phyloP scores from a whole-genome alignment of 257 asterid genomes.

The Nicotiana tomentosiformis region DNA sequence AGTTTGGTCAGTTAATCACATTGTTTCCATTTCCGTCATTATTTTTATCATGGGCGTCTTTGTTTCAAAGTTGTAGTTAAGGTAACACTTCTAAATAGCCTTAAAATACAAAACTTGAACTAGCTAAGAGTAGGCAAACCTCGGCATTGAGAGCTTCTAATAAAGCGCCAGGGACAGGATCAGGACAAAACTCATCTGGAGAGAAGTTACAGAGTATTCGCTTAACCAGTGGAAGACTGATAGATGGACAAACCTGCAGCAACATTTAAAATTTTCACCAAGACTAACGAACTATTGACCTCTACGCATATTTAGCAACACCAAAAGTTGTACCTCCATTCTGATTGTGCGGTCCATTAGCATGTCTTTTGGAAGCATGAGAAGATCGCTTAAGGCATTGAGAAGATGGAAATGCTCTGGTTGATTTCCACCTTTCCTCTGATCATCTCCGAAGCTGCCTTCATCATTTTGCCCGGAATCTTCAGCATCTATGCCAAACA shows the following conservation, averaged over 20 bases:
- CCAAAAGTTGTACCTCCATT: constrained; percentile 55
- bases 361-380: constrained; percentile 98
- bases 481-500: constrained; percentile 48
- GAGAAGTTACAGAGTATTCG: constrained; percentile 89
- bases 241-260: constrained; percentile 76
- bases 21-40: background rate
- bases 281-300: background rate
- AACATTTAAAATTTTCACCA: background rate
- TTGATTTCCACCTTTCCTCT: constrained; percentile 28
- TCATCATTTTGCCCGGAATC: constrained; percentile 22
- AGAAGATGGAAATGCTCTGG: constrained; percentile 69
- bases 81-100: background rate
- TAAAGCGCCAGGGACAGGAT: constrained; percentile 86
- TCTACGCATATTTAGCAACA: background rate
- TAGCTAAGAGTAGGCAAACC: constrained; percentile 33
- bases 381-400: constrained; percentile 76
- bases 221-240: constrained; percentile 74
- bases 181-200: constrained; percentile 97
- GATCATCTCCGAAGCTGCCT: constrained; percentile 25
- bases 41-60: background rate
- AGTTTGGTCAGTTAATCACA: background rate
- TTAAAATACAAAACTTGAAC: background rate
- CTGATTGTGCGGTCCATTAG: constrained; percentile 74
- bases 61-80: background rate
- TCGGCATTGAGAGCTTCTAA: constrained; percentile 94